Evolutionary conservation across 2,329 filamentous ascomycete species (phyloP), one percentile per base, ranked within the genome.

Genomic region (Colletotrichum navitas): DNA sequence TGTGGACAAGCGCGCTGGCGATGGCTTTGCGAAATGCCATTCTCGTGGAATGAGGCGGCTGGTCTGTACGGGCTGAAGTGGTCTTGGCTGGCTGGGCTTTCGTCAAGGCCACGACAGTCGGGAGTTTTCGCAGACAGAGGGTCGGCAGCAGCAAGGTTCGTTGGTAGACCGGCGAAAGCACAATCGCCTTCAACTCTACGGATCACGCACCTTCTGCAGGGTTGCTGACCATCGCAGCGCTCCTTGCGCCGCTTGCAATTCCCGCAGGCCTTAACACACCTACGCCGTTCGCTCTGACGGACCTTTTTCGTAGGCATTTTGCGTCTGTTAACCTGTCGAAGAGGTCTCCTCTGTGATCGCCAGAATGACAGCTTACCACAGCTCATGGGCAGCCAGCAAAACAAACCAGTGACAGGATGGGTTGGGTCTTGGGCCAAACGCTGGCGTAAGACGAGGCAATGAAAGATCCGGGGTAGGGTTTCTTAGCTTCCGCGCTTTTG

Each of bases 231-330:
- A 39, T 79, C 76, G 71, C 78, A 79, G 14, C 77, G 76, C 63
- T 79, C 76, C 49, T 79, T 79, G 41, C 78, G 76, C 8, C 76
- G 76, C 68, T 78, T 78, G 68, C 78, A 79, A 60, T 63, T 77
- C 21, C 58, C 51, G 66, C 78, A 79, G 34, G 77, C 78, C 43
- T 74, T 71, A 29, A 71, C 72, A 63, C 78, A 79, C 16, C 77
- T 74, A 18, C 75, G 76, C n/a, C 76, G 74, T 49, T 78, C 76
- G 39, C 67, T 71, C 36, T 69, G 45, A 12, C 63, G 74, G n/a
- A 76, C 70, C 52, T 66, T 74, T 29, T 65, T 60, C 14, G 74
- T 76, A 10, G 76, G 73, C 76, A 77, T 78, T 14, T 10, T 43
- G 10, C 29, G 24, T 34, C 18, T 29, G 10, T n/a, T 3, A 45